These are phyloP conservation scores for Podosphaera xanthii DNA, from an alignment of 2,329 filamentous ascomycete genomes.

Conservation along the genomic window DNA sequence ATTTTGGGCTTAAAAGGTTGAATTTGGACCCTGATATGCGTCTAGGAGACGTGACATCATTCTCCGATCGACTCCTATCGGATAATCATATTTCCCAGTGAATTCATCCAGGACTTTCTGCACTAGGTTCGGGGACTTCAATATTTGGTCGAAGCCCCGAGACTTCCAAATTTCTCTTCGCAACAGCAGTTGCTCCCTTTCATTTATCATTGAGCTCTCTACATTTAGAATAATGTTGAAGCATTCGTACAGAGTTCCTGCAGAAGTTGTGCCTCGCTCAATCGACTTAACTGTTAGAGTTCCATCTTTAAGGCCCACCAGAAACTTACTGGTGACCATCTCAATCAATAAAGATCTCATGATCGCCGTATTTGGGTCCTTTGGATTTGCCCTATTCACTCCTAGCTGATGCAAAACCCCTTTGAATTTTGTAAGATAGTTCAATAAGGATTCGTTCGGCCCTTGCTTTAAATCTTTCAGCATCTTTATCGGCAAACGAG, in stretches of 20 bases:
- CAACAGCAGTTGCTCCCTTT: no score
- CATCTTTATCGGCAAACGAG: no score
- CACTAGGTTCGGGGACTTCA: background rate
- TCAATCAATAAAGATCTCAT: no score
- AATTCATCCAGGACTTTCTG: background rate
- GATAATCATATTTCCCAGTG: background rate
- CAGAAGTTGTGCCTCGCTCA: background rate
- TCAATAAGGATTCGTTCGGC: no score
- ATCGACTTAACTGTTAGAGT: background rate
- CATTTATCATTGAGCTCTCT: background rate
- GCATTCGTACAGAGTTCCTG: background rate
- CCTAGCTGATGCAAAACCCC: background rate
- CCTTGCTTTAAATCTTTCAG: no score
- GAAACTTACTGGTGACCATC: no score
- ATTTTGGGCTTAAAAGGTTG: no score
- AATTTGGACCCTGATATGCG: background rate
- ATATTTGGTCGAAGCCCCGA: background rate
- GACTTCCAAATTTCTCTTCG: no score
- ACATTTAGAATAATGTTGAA: background rate
- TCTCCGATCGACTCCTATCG: background rate
- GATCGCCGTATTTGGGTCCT: no score
- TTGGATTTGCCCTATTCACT: background rate
- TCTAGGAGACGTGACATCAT: background rate
- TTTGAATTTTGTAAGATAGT: background rate
- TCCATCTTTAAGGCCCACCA: background rate